These are phyloP conservation scores for Botrytis fabae DNA, from an alignment of 2,329 filamentous ascomycete species.

Conservation along the genomic window DNA sequence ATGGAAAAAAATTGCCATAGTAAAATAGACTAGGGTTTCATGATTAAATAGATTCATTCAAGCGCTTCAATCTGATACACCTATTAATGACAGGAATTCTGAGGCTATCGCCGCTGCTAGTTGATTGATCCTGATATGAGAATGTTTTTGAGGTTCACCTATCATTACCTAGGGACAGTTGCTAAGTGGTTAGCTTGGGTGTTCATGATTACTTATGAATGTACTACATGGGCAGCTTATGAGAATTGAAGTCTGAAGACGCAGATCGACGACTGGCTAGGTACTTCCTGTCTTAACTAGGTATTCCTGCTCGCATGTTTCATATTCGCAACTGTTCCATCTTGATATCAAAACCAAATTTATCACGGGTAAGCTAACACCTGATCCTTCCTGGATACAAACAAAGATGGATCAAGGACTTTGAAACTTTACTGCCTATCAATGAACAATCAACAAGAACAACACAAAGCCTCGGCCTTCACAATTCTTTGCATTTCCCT, in stretches of 20 bases:
- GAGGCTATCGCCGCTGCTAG: background rate
- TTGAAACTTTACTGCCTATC: background rate
- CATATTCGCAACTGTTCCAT: background rate
- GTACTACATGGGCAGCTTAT: background rate
- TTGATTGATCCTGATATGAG: background rate
- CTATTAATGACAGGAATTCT: background rate
- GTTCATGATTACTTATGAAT: background rate
- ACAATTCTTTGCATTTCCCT: background rate
- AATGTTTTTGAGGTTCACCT: background rate
- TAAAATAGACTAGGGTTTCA: slow-evolving; percentile 16
- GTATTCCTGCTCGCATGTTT: background rate
- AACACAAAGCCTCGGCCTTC: background rate
- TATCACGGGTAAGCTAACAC: background rate
- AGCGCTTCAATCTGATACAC: background rate
- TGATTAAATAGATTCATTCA: slow-evolving; percentile 7
- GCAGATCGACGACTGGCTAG: background rate
- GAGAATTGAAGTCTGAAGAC: background rate
- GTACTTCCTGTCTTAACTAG: background rate
- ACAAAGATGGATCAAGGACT: background rate
- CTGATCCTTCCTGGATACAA: background rate
- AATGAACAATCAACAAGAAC: background rate
- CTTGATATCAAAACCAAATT: background rate
- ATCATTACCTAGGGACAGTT: background rate
- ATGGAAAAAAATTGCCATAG: slow-evolving; percentile 2
- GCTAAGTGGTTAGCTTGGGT: background rate